phyloP scores from a whole-genome alignment of 352 stramenopile species.

The Phytopythium boreale region DNA sequence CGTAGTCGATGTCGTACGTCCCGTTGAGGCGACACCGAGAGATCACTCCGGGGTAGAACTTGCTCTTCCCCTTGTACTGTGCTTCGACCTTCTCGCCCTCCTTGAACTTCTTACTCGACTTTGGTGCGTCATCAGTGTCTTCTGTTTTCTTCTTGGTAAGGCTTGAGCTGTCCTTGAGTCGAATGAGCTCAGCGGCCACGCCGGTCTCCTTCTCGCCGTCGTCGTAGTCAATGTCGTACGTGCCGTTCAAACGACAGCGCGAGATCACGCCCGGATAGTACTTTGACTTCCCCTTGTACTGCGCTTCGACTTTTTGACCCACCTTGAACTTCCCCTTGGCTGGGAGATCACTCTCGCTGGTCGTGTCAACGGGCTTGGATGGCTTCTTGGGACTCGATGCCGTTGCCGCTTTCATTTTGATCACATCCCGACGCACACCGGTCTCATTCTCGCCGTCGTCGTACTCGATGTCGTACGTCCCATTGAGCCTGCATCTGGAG shows the following conservation, averaged over 20 bases:
- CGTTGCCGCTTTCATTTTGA: conserved; percentile 15
- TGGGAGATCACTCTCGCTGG: not conserved
- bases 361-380: not conserved
- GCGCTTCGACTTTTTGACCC: conserved; percentile 38
- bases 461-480: conserved; percentile 54
- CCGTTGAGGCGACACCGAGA: conserved; percentile 32
- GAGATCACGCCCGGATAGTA: conserved; percentile 50
- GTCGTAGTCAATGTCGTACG: conserved; percentile 72
- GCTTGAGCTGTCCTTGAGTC: not conserved
- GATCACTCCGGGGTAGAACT: conserved; percentile 54
- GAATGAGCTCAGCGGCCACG: conserved; percentile 21
- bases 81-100: conserved; percentile 36
- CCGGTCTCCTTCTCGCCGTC: conserved; percentile 65
- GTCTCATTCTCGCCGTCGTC: conserved; percentile 55
- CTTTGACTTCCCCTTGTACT: conserved; percentile 48
- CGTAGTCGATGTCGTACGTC: conserved; percentile 70
- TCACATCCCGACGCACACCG: conserved; percentile 21
- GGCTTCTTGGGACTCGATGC: not conserved
- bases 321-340: conserved; percentile 5
- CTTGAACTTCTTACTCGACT: too few species aligned
- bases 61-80: conserved; percentile 44
- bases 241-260: conserved; percentile 36
- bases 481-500: conserved; percentile 27
- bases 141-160: too few species aligned
- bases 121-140: too few species aligned